Evolutionary conservation across 2,329 filamentous ascomycete species (phyloP).

Genomic region (Pyrenochaeta sp.): DNA sequence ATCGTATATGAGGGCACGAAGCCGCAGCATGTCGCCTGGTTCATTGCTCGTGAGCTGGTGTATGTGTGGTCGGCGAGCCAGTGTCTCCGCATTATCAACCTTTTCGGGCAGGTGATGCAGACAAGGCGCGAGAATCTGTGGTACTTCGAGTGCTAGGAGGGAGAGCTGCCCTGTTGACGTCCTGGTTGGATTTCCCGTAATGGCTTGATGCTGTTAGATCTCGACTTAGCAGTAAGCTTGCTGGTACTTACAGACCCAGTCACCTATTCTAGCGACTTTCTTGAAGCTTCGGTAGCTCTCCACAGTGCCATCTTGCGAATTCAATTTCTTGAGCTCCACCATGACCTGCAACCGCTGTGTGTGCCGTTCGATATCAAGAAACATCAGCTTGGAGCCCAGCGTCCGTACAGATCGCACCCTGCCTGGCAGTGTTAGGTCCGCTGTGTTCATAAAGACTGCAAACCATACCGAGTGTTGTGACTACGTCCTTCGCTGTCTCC

Average conservation of each 20-base stretch:
- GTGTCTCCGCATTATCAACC: conserved; percentile 74
- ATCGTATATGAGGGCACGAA: conserved; percentile 77
- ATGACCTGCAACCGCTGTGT: conserved; percentile 77
- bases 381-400: conserved; percentile 79
- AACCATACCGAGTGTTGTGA: conserved; percentile 46
- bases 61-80: conserved; percentile 79
- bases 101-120: conserved; percentile 79
- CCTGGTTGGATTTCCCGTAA: conserved; percentile 73
- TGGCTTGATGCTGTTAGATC: conserved; percentile 53
- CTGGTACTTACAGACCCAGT: conserved; percentile 75
- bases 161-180: conserved; percentile 80
- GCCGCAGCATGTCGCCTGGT: conserved; percentile 72
- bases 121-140: conserved; percentile 76
- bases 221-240: conserved; percentile 5
- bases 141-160: conserved; percentile 71
- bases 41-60: conserved; percentile 81
- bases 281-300: conserved; percentile 66
- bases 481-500: conserved; percentile 34
- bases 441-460: neutral
- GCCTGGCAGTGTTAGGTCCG: conserved; percentile 60
- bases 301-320: conserved; percentile 42
- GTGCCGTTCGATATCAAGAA: conserved; percentile 80
- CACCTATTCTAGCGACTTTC: conserved; percentile 76
- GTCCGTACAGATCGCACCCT: conserved; percentile 76
- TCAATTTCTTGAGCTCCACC: conserved; percentile 68